Conservation (phyloP, 1,139 yeast genomes). For the Saccharomyces hybrid region DNA sequence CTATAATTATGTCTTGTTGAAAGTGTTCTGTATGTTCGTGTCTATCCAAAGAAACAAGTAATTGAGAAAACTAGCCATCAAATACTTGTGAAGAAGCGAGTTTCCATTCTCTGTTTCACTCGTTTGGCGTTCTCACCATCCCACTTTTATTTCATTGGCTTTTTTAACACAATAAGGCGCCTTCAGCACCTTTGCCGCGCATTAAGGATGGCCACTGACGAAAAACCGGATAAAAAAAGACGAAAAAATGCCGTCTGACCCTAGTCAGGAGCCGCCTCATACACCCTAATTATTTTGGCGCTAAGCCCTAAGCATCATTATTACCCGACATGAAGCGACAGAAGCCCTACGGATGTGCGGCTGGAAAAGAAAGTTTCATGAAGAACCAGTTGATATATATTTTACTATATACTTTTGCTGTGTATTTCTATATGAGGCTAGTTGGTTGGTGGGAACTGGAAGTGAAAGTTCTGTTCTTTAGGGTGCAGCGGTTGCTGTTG, state of each 20-base stretch:
- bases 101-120: background rate
- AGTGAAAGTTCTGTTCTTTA: background rate
- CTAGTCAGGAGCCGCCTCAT: background rate
- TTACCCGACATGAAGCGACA: background rate
- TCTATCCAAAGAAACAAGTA: background rate
- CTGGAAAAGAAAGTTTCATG: background rate
- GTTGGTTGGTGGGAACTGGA: background rate
- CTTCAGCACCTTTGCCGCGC: background rate
- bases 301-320: background rate
- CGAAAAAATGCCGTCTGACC: background rate
- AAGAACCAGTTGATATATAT: background rate
- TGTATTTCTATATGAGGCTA: background rate
- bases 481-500: background rate
- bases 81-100: background rate
- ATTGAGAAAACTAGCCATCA: background rate
- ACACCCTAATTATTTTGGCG: background rate
- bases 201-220: background rate
- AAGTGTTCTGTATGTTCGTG: background rate
- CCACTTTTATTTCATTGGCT: conserved; percentile 1
- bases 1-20: background rate
- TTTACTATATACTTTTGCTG: background rate
- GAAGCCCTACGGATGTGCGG: background rate
- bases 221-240: background rate
- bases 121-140: background rate
- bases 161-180: background rate